Base-by-base conservation (phyloP, 129 eudicot genomes). In the Escallonia rubra region DNA sequence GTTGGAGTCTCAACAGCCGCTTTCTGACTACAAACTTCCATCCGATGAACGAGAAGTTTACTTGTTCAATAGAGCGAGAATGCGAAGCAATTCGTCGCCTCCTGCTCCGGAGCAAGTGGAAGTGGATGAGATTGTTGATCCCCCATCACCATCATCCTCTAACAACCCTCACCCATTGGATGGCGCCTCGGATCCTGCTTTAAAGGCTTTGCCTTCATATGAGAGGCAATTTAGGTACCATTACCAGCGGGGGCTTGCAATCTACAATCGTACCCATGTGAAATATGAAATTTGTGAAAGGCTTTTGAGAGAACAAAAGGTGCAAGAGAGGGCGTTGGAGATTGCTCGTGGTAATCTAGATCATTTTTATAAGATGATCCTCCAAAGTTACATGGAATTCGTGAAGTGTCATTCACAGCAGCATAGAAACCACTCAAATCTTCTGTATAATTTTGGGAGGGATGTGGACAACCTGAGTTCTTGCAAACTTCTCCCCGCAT, bases 321-420 rank as follows among this genome's bases (percentile, higher is more conserved):
- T 93, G 65, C 99, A 93, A 75, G 99, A 89, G 74, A 86, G 80
- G 79, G 98, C 96, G 4, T 78, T 93, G 75, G 99, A 87, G 78
- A 93, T 93, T 67, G 99, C 99, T 59, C 64, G 90, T 80, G 88
- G 92, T 63, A 93, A 76, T 77, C 66, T 93, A 69, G 99, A 86
- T 67, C 87, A 84, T 78, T 84, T 80, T 63, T 93, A 80, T 63
- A 86, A 63, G 73, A 86, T 93, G 76, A 74, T 93, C 52, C 78
- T 76, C 59, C 96, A 86, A 46, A 89, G 76, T 62, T 89, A 82
- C 75, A 72, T 61, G 12, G 95, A 93, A 44, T 93, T 93, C 63
- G 72, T 76, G 60, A 89, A 82, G 74, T 81, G 81, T 69, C 82
- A 84, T 57, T 84, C 95, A 2, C 85, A 82, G 77, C 95, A 89